These are phyloP conservation scores for Atalantia buxifolia DNA, from an alignment of 345 rosid species.

Conservation along the genomic window DNA sequence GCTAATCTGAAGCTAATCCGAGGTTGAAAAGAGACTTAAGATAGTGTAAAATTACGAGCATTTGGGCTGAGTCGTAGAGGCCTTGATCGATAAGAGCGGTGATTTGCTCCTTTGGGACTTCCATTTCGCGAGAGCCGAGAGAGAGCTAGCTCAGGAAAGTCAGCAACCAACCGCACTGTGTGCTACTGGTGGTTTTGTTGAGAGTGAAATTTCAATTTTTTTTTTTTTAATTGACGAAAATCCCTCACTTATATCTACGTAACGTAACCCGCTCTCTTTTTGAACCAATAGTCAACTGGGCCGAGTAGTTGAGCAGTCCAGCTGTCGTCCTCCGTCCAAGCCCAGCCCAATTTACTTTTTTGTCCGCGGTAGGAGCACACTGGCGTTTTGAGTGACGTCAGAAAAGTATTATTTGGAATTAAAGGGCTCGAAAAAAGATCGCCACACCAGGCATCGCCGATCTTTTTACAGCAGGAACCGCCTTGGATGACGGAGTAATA, in stretches of 20 bases:
- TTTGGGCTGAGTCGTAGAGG: conserved; percentile 74
- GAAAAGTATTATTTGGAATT: background rate
- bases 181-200: background rate
- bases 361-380: background rate
- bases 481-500: background rate
- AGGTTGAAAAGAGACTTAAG: background rate
- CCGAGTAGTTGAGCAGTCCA: background rate
- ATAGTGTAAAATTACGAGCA: conserved; percentile 47
- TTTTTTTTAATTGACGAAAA: background rate
- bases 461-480: background rate
- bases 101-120: conserved; percentile 81
- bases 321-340: background rate
- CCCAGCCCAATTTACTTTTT: background rate
- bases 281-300: background rate
- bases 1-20: conserved; percentile 8
- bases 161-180: too few relatives aligned
- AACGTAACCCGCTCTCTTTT: background rate
- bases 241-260: too few relatives aligned
- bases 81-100: conserved; percentile 71
- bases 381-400: background rate
- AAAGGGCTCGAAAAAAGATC: background rate
- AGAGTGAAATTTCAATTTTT: background rate
- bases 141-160: too few relatives aligned
- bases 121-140: conserved; percentile 42
- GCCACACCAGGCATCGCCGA: fast-evolving